Evolutionary conservation across 179 eudicot species (phyloP), one percentile per base, ranked within the genome.

Genomic region (Pouteria campechiana): DNA sequence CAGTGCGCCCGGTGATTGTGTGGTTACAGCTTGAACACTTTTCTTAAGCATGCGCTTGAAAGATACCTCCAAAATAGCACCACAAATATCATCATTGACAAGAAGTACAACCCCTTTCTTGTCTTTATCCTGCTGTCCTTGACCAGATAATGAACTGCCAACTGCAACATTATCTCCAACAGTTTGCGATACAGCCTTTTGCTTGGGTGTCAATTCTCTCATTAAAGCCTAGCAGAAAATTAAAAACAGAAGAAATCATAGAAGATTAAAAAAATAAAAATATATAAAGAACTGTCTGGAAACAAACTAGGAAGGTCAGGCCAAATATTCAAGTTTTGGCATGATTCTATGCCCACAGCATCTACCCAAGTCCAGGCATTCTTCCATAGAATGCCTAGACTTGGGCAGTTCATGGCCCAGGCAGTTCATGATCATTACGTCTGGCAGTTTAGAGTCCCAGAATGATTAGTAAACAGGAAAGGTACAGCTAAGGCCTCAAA

Each of bases 1-100:
- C 55, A 87, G 41, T 12, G 74, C 69, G 22, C 82, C 93, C 60
- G 65, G 52, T 48, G 64, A 50, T 55, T 57, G 46, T 55, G 78
- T 53, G n/a, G 81, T 65, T 43, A 67, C 85, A 37, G 73, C 67
- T 29, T 46, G 63, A 42, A 83, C 42, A 59, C 87, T 96, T 74
- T 80, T 92, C 70, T 55, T 87, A 40, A 92, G 67, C 61, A 92
- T 63, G 35, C 96, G 84, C 44, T 58, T 65, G 69, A 83, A 92
- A 58, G 88, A 69, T 40, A 63, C 51, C 20, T 78, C 96, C 37
- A 92, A 49, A 58, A 92, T 55, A 44, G 65, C 69, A 69, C 72
- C 67, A 61, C 88, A 87, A 13, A 78, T 60, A 60, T 87, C 94
- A 56, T 79, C 89, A 55, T 57, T 75, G 45, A 92, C 40, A 51